Evolutionary conservation across 306 rosid genomes (phyloP), one percentile per base, ranked within the genome.

Genomic region (Quercus berberidifolia): DNA sequence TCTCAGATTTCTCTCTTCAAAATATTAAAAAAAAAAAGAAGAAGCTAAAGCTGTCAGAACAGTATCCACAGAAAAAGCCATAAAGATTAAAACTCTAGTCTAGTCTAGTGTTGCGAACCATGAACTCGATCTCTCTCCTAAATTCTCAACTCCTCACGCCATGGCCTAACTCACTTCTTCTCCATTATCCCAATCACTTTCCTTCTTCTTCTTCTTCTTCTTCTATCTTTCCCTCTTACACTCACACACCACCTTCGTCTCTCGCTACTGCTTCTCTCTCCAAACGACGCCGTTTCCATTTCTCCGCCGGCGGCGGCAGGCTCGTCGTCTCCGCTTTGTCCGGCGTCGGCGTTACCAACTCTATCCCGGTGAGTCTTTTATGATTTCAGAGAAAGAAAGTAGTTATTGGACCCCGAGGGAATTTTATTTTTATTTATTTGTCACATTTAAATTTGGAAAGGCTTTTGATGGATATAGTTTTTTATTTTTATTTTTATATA

Each of bases 331-430:
- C 78, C 8, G 91, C 80, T 3, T 83, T 88, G 1, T 73, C 86
- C 23, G 69, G 78, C 4, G 68, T 79, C 63, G 75, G 84, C 80
- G 38, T 83, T 56, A 49, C 72, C 41, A 81, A 88, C 69, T 88
- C 90, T 54, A 78, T 80, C 4, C 90, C 94, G 9, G 97, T 92
- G 23, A 18, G 78, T 64, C 17, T 52, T 26, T 7, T 38, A 62
- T 41, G 46, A 41, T 41, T 41, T 38, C 46, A 38, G 11, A 38
- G 46, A 7, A 38, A 38, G 46, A 7, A 38, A 38, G 46, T 38
- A 8, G 46, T 7, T 38, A 38, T 38, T 38, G 46, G 46, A 38
- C 11, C 46, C 46, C 3, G 11, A 38, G 11, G 46, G 46, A 38
- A 38, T 55, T 58, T 77, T 17, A 54, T 67, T 68, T 49, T 12